A percentile compares a stretch with the other conserved stretches of the same genome.
phyloP scores from a whole-genome alignment of 805 yeast genomes.

The Candida peoriensis region DNA sequence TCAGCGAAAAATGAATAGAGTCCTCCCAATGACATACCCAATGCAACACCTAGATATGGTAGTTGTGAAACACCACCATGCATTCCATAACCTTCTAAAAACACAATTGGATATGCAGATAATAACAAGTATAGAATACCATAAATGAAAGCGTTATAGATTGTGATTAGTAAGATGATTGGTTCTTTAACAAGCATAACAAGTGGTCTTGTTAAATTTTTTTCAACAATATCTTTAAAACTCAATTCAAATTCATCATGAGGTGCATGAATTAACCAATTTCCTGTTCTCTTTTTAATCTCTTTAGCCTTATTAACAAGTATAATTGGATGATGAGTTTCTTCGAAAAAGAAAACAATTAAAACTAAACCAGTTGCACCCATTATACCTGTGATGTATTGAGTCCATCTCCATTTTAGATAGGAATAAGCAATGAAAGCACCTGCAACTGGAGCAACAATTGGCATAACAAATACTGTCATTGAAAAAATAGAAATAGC shows the following conservation, averaged over 20 bases:
- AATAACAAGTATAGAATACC: conserved; percentile 72
- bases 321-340: conserved; percentile 69
- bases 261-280: conserved; percentile 79
- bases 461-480: conserved; percentile 75
- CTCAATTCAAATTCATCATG: conserved; percentile 60
- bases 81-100: conserved; percentile 57
- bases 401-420: conserved; percentile 83
- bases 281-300: conserved; percentile 64
- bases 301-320: conserved; percentile 56
- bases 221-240: conserved; percentile 53
- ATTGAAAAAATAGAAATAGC: conserved; percentile 70
- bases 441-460: conserved; percentile 76
- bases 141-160: conserved; percentile 74
- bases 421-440: conserved; percentile 56
- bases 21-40: conserved; percentile 65
- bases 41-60: conserved; percentile 72
- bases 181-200: conserved; percentile 67
- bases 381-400: conserved; percentile 64
- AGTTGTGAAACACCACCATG: conserved; percentile 62
- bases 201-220: conserved; percentile 65
- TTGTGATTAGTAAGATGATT: conserved; percentile 57
- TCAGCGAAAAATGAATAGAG: conserved; percentile 47
- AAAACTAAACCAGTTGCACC: conserved; percentile 37
- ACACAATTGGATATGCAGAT: conserved; percentile 73
- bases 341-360: conserved; percentile 45